Conservation (phyloP, 768 basidiomycete species). For the Russula lepida region DNA sequence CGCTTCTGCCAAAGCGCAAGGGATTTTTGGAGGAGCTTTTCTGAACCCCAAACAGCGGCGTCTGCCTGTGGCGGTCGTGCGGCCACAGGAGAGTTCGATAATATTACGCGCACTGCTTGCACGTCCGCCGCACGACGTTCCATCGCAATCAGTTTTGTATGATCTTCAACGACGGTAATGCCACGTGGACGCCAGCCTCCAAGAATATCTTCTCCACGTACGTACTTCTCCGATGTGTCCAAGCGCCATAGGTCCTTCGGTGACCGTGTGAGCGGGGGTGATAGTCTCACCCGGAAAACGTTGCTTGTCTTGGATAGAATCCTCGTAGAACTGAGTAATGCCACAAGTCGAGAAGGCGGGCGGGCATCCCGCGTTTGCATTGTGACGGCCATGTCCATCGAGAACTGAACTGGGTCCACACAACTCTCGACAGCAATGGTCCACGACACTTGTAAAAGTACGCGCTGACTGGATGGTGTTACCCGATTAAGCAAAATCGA, state of each 20-base stretch:
- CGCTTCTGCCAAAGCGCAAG: slow-evolving; percentile 78
- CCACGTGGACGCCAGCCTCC: slow-evolving; percentile 83
- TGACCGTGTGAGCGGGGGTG: slow-evolving; percentile 78
- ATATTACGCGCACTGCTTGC: slow-evolving; percentile 74
- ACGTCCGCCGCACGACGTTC: slow-evolving; percentile 81
- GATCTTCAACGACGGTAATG: slow-evolving; percentile 83
- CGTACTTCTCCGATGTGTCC: slow-evolving; percentile 92
- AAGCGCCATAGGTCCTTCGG: slow-evolving; percentile 89
- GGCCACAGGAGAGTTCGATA: slow-evolving; percentile 42
- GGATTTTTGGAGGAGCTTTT: slow-evolving; percentile 55
- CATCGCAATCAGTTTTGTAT: slow-evolving; percentile 58
- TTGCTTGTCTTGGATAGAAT: slow-evolving; percentile 70
- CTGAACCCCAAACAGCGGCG: slow-evolving; percentile 55
- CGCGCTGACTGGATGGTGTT: slow-evolving; percentile 66
- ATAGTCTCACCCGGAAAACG: slow-evolving; percentile 76
- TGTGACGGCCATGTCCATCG: slow-evolving; percentile 75
- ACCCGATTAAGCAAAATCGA: slow-evolving; percentile 80
- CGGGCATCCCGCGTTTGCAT: slow-evolving; percentile 81
- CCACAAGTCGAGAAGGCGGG: slow-evolving; percentile 68
- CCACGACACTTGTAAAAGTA: slow-evolving; percentile 73
- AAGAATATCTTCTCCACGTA: slow-evolving; percentile 82
- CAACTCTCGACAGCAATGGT: slow-evolving; percentile 77
- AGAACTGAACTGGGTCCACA: slow-evolving; percentile 80
- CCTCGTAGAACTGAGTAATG: slow-evolving; percentile 70
- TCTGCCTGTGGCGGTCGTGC: slow-evolving; percentile 44